These are phyloP conservation scores for Podospora fimiseda DNA, from an alignment of 495 filamentous ascomycete species.

Conservation along the genomic window DNA sequence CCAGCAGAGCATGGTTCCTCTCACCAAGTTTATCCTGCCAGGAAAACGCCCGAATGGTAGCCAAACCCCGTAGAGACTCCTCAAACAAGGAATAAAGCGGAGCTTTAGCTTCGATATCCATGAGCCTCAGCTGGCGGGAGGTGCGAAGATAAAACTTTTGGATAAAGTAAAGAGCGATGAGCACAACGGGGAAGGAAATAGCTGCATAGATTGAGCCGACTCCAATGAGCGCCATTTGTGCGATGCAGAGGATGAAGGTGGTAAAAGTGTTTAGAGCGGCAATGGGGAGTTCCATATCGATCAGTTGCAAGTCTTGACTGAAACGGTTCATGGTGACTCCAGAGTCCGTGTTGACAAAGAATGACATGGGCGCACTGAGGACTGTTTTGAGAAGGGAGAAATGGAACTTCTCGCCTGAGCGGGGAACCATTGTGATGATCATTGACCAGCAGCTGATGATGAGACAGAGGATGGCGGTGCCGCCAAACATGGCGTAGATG, in stretches of 20 bases:
- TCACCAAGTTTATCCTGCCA: conserved; percentile 28
- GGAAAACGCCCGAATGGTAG: conserved; percentile 44
- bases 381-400: conserved; percentile 21
- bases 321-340: conserved; percentile 38
- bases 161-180: conserved; percentile 42
- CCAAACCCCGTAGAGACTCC: conserved; percentile 40
- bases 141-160: conserved; percentile 60
- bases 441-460: conserved; percentile 25
- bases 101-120: conserved; percentile 59
- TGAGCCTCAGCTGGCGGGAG: conserved; percentile 55
- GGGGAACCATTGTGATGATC: conserved; percentile 26
- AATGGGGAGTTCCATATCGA: conserved; percentile 50
- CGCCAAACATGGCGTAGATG: conserved; percentile 22
- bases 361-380: conserved; percentile 28
- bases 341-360: conserved; percentile 26
- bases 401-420: conserved; percentile 24
- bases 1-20: conserved; percentile 26
- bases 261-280: conserved; percentile 28
- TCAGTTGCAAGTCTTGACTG: conserved; percentile 55
- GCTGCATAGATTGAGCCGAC: conserved; percentile 42
- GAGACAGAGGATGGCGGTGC: conserved; percentile 18
- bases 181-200: conserved; percentile 30
- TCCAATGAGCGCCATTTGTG: conserved; percentile 36
- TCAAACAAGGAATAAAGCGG: conserved; percentile 57
- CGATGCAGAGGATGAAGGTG: conserved; percentile 21